A percentile compares a stretch with the other conserved stretches of the same genome.
Evolutionary conservation across 768 basidiomycete species (phyloP).

Genomic region (Termitomyces sp.): DNA sequence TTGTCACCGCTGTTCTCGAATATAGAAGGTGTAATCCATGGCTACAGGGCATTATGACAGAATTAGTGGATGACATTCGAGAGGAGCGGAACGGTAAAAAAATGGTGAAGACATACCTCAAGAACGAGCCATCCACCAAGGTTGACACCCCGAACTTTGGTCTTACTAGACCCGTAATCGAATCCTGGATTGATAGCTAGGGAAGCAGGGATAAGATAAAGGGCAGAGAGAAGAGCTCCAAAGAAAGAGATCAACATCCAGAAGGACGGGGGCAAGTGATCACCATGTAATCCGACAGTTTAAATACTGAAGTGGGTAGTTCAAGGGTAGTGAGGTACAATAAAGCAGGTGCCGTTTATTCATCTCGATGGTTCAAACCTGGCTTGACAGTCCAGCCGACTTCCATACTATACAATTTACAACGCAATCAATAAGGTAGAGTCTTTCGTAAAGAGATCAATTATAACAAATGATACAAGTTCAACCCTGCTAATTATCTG

Average conservation of each 20-base stretch:
- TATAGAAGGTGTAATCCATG: conserved; percentile 76
- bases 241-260: not conserved
- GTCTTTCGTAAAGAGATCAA: too few relatives aligned
- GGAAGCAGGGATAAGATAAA: conserved; percentile 27
- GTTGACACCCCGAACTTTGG: conserved; percentile 81
- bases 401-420: too few relatives aligned
- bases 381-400: too few relatives aligned
- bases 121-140: conserved; percentile 60
- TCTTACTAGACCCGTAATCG: conserved; percentile 65
- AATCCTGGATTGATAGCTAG: conserved; percentile 50
- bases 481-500: too few relatives aligned
- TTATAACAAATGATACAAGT: too few relatives aligned
- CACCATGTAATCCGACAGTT: too few relatives aligned
- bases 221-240: conserved; percentile 13
- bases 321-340: too few relatives aligned
- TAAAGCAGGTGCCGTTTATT: too few relatives aligned
- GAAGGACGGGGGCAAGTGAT: not conserved
- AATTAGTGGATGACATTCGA: conserved; percentile 6
- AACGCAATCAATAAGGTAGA: too few relatives aligned
- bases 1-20: conserved; percentile 63
- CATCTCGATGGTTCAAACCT: too few relatives aligned
- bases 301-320: too few relatives aligned
- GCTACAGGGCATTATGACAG: conserved; percentile 28
- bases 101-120: conserved; percentile 28
- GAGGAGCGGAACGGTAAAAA: not conserved